A percentile compares a stretch with the other conserved stretches of the same genome.
These are phyloP conservation scores for Sphaerobolus stellatus DNA, from an alignment of 1,284 basidiomycete species.

Conservation along the genomic window DNA sequence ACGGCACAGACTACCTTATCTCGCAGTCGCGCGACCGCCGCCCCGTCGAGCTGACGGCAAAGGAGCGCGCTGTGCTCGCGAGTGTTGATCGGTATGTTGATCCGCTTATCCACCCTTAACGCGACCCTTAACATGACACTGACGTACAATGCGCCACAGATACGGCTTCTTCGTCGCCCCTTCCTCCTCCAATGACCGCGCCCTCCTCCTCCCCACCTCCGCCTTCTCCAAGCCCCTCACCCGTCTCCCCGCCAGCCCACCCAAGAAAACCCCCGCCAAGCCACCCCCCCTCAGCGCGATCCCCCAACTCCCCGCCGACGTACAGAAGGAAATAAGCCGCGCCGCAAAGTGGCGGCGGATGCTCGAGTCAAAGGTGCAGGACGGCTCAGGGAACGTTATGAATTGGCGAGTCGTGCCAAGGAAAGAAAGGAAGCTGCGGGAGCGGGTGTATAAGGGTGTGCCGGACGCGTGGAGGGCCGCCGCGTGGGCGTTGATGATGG, in stretches of 20 bases:
- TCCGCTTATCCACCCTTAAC: not conserved
- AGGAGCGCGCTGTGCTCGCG: constrained; percentile 68
- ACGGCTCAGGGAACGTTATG: constrained; percentile 75
- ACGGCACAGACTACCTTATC: constrained; percentile 29
- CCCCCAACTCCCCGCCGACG: constrained; percentile 15
- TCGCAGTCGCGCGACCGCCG: constrained; percentile 53
- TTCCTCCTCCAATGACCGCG: constrained; percentile 63
- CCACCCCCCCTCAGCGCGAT: constrained; percentile 15
- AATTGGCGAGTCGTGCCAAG: constrained; percentile 67
- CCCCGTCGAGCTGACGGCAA: constrained; percentile 53
- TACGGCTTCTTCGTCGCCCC: constrained; percentile 83
- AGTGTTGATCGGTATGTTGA: constrained; percentile 74
- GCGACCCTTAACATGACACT: constrained; percentile 12
- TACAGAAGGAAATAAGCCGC: constrained; percentile 66
- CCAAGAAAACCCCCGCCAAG: constrained; percentile 16
- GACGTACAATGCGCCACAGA: constrained; percentile 40
- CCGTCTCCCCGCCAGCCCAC: constrained; percentile 30
- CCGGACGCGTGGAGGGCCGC: constrained; percentile 95
- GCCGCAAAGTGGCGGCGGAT: constrained; percentile 89
- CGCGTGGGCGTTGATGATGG: constrained; percentile 80
- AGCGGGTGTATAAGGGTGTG: constrained; percentile 91
- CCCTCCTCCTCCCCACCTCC: constrained; percentile 63
- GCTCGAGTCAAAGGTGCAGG: constrained; percentile 68
- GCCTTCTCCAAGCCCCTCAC: constrained; percentile 65
- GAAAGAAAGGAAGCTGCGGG: constrained; percentile 64